Evolutionary conservation across 2,329 filamentous ascomycete genomes (phyloP), one percentile per base, ranked within the genome.

Genomic region (Epichloe gansuensis): DNA sequence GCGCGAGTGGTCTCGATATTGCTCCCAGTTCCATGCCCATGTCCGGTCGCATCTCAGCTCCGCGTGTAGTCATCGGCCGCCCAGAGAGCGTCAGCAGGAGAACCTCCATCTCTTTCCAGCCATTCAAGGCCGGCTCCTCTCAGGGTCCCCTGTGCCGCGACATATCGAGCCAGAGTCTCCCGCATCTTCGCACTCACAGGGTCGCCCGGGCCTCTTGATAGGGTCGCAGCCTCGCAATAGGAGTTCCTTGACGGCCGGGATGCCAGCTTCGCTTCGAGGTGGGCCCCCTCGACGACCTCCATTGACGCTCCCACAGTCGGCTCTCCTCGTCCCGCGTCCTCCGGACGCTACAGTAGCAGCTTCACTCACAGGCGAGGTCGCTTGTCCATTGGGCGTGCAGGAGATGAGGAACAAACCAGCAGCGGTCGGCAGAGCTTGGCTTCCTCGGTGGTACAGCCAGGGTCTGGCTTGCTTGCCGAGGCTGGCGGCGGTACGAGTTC

Each of bases 41-140:
- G 15, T 61, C 67, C 6, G 66, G 63, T n/a, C 62, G 67, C 15
- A 53, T 58, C 5, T 57, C 62, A 13, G 53, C 64, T 25, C 54
- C 62, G 23, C 66, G 69, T 28, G 25, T 41, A n/a, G 69, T 67
- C 12, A 59, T 67, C 1, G 55, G 73, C 42, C 73, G 74, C 48
- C 70, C 68, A 13, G 68, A 84, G 21, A 75, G 86, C 44, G 73
- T 77, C 47, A 76, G 76, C 51, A 80, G 90, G 60, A 81, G 89
- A 51, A 84, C 87, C 6, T 96, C 89, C 0, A 81, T 95, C 23
- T 94, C 88, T 0, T 95, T 96, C 62, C 88, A 94, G 60, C 91
- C 91, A 0, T 98, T 98, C 74, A 98, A 98, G 69, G 88, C 91
- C 13, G 91, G 91, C 11, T 94, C 91, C 74, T 97, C n/a, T 95